Conservation (phyloP, 805 yeast genomes). For the Maudiozyma serrabonitensis region DNA sequence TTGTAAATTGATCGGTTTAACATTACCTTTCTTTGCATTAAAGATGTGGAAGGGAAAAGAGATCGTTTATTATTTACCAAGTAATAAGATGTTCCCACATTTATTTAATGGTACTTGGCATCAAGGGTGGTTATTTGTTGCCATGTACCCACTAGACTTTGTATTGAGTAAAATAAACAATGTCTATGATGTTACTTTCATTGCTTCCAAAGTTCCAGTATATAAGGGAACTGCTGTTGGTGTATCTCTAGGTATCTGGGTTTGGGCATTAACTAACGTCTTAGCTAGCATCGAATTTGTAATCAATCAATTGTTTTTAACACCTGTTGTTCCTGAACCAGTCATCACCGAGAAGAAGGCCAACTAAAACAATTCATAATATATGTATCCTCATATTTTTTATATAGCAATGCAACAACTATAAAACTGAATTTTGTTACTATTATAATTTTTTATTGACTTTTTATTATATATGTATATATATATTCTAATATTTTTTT, state of each 20-base stretch:
- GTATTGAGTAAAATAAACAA: neutral
- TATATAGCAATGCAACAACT: neutral
- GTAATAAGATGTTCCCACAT: constrained; percentile 22
- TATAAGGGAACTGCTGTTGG: constrained; percentile 9
- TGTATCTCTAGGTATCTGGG: constrained; percentile 29
- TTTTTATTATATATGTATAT: constrained; percentile 3
- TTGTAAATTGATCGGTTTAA: constrained; percentile 18
- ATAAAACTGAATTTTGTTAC: neutral
- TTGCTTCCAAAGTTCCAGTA: neutral
- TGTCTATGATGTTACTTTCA: neutral
- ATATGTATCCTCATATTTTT: neutral
- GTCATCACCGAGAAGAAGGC: neutral
- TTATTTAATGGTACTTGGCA: constrained; percentile 23
- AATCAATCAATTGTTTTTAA: constrained; percentile 14
- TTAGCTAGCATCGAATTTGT: constrained; percentile 23
- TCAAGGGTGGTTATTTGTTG: constrained; percentile 26
- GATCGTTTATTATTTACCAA: constrained; percentile 23
- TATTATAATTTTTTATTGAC: neutral
- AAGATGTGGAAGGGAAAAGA: constrained; percentile 28
- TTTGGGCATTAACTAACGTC: constrained; percentile 27
- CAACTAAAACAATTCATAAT: neutral
- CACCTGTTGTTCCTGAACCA: constrained; percentile 9
- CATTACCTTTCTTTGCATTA: constrained; percentile 24
- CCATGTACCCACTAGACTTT: constrained; percentile 20
- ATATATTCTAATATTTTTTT: constrained; percentile 2